Percentiles rank a stretch among this genome's conserved stretches.
phyloP scores from a whole-genome alignment of 768 basidiomycete genomes.

The Rhizopogon vulgaris region DNA sequence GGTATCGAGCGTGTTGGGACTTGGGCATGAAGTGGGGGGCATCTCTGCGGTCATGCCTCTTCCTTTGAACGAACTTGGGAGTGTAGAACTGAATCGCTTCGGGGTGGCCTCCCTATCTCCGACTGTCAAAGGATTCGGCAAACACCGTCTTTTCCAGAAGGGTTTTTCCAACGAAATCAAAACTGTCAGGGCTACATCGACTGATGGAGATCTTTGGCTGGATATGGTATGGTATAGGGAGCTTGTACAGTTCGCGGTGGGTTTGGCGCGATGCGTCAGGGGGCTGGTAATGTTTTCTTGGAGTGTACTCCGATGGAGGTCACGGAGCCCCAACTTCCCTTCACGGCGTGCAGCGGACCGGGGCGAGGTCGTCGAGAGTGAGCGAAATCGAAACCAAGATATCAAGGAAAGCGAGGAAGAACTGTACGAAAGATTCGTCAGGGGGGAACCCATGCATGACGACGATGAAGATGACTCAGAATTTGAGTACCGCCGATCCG shows the following conservation, averaged over 20 bases:
- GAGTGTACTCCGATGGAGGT: slow-evolving; percentile 12
- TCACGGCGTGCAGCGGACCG: not conserved
- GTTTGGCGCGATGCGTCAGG: slow-evolving; percentile 23
- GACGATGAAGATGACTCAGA: slow-evolving; percentile 45
- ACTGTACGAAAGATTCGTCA: slow-evolving; percentile 51
- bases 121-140: slow-evolving; percentile 20
- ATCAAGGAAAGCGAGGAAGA: slow-evolving; percentile 27
- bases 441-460: slow-evolving; percentile 44
- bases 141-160: slow-evolving; percentile 17
- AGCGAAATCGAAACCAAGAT: not conserved
- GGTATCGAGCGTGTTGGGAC: slow-evolving; percentile 62
- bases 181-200: slow-evolving; percentile 28
- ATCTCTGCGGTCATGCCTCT: slow-evolving; percentile 27
- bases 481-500: slow-evolving; percentile 12
- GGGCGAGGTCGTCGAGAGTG: slow-evolving; percentile 2
- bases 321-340: slow-evolving; percentile 5
- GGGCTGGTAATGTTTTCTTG: slow-evolving; percentile 12
- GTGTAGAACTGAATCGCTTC: slow-evolving; percentile 33
- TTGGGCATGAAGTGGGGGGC: slow-evolving; percentile 67
- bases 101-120: slow-evolving; percentile 37
- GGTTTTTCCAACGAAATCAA: slow-evolving; percentile 50
- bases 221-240: slow-evolving; percentile 38
- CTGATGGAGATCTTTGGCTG: slow-evolving; percentile 32
- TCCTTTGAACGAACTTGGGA: slow-evolving; percentile 19
- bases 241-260: slow-evolving; percentile 27